phyloP scores from a whole-genome alignment of 495 filamentous ascomycete genomes.

The Podospora conica region DNA sequence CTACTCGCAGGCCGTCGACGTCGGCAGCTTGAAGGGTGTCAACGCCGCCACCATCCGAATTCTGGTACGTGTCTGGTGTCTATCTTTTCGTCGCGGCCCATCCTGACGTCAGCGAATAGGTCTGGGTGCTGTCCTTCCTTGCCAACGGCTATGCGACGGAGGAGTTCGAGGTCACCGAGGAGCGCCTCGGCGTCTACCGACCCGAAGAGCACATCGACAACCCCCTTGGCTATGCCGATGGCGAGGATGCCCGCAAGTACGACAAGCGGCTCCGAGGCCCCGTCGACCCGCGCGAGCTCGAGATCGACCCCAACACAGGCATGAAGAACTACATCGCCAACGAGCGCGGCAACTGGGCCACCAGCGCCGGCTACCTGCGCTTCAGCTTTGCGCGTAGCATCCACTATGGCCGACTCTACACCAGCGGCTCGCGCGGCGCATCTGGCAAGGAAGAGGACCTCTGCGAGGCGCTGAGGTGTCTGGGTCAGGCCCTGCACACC shows the following conservation, averaged over 20 bases:
- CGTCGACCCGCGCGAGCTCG: constrained; percentile 66
- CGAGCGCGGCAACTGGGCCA: constrained; percentile 76
- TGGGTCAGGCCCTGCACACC: constrained; percentile 89
- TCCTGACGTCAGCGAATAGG: constrained; percentile 11
- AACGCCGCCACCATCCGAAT: constrained; percentile 88
- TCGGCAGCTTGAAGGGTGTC: constrained; percentile 82
- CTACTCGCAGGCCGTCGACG: constrained; percentile 86
- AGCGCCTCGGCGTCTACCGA: constrained; percentile 84
- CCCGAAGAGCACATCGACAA: constrained; percentile 96
- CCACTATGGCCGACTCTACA: constrained; percentile 84
- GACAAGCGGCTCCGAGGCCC: constrained; percentile 79
- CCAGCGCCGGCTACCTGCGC: constrained; percentile 82
- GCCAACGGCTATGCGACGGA: constrained; percentile 93
- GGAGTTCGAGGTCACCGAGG: constrained; percentile 93
- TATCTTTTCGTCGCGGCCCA: neutral
- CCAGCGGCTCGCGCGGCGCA: constrained; percentile 53
- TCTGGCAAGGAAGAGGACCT: constrained; percentile 78
- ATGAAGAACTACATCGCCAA: constrained; percentile 99
- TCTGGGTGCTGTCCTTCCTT: constrained; percentile 88
- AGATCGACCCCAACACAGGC: constrained; percentile 74
- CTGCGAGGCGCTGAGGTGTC: constrained; percentile 75
- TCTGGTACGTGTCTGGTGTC: constrained; percentile 38
- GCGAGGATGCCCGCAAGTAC: constrained; percentile 73
- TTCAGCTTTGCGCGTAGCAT: constrained; percentile 78
- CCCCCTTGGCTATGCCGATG: constrained; percentile 86